These are phyloP conservation scores for Dryas drummondii DNA, from an alignment of 306 rosid species.

Conservation along the genomic window DNA sequence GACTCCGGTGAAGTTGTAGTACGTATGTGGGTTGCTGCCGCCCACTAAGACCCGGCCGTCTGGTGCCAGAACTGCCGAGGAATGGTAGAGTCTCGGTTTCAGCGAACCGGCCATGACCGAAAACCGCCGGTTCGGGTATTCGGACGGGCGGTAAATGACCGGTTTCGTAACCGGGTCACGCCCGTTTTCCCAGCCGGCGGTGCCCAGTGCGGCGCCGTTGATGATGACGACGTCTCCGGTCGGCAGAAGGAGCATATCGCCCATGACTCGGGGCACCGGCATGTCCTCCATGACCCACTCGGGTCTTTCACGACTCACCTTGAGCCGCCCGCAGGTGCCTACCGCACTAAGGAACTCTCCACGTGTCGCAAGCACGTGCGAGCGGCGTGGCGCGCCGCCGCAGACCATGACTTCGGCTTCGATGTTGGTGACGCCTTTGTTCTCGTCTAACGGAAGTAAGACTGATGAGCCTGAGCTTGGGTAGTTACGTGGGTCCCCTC, in stretches of 20 bases:
- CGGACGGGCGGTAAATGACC: conserved; percentile 37
- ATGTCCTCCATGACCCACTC: conserved; percentile 63
- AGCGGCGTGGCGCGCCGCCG: conserved; percentile 62
- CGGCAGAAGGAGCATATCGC: conserved; percentile 71
- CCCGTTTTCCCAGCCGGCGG: conserved; percentile 76
- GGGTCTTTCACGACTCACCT: conserved; percentile 43
- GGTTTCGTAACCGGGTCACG: conserved; percentile 48
- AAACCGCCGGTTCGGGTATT: conserved; percentile 8
- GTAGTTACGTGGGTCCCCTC: conserved; percentile 64
- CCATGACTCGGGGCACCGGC: conserved; percentile 72
- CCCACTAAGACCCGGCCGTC: conserved; percentile 70
- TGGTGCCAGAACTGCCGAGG: conserved; percentile 46
- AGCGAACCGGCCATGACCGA: conserved; percentile 42
- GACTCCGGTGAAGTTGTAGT: conserved; percentile 58
- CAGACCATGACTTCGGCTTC: conserved; percentile 62
- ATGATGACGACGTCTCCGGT: conserved; percentile 58
- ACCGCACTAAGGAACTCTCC: conserved; percentile 41
- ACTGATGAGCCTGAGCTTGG: conserved; percentile 83
- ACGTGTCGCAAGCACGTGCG: conserved; percentile 21
- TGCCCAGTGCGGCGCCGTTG: conserved; percentile 55
- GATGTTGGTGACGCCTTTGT: not conserved
- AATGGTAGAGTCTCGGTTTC: conserved; percentile 64
- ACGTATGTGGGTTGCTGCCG: conserved; percentile 70
- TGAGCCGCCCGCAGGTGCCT: conserved; percentile 52
- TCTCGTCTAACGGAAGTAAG: conserved; percentile 72